These are phyloP conservation scores for Gynostemma pentaphyllum DNA, from an alignment of 306 rosid genomes.

Conservation along the genomic window DNA sequence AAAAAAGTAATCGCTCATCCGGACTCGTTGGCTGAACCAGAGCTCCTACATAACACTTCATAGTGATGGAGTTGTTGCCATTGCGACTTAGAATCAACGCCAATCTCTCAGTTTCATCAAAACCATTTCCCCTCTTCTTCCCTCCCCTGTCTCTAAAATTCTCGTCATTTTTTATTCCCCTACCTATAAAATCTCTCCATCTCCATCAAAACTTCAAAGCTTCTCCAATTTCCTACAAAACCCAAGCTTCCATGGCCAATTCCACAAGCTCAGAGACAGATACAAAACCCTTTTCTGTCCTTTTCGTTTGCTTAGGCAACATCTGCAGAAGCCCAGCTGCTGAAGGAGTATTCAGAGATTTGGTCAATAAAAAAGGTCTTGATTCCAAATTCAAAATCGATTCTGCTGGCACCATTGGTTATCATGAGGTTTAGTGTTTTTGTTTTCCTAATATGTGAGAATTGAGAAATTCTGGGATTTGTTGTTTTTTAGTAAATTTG, in stretches of 20 bases:
- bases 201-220: conserved; percentile 4
- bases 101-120: conserved; percentile 14
- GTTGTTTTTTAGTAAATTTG: conserved; percentile 13
- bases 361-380: conserved; percentile 53
- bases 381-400: conserved; percentile 52
- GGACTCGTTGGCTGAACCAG: background rate
- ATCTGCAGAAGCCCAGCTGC: conserved; percentile 95
- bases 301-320: conserved; percentile 81
- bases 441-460: background rate
- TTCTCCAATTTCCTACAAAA: conserved; percentile 15
- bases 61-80: background rate
- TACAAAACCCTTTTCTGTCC: conserved; percentile 52
- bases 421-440: conserved; percentile 94
- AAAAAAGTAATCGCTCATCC: too few species aligned
- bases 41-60: too few species aligned
- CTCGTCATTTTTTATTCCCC: conserved; percentile 13
- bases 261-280: conserved; percentile 21
- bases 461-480: background rate
- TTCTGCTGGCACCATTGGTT: conserved; percentile 78
- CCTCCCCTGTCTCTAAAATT: background rate
- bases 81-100: background rate
- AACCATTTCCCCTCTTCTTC: conserved; percentile 42
- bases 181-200: conserved; percentile 13
- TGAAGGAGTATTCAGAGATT: conserved; percentile 75
- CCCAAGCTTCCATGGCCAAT: conserved; percentile 44